Conservation (phyloP, 257 asterid species). For the Salvia miltiorrhiza region DNA sequence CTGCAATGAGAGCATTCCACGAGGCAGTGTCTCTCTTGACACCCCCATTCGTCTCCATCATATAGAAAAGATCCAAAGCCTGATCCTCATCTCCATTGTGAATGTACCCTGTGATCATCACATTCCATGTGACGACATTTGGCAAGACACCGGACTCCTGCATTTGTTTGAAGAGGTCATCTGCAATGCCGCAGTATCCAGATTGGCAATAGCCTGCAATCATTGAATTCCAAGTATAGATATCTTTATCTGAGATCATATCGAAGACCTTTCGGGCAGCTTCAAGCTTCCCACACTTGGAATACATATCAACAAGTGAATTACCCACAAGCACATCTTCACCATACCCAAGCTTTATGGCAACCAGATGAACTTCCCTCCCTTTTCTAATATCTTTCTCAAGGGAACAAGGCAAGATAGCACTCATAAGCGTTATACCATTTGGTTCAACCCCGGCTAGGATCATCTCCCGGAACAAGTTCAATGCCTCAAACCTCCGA, state of each 20-base stretch:
- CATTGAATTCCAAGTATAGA: slow-evolving; percentile 81
- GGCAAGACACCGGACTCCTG: slow-evolving; percentile 50
- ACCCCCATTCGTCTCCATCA: slow-evolving; percentile 63
- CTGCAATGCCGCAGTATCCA: slow-evolving; percentile 74
- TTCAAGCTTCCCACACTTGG: slow-evolving; percentile 65
- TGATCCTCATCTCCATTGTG: slow-evolving; percentile 74
- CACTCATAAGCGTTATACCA: slow-evolving; percentile 60
- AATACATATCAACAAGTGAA: slow-evolving; percentile 73
- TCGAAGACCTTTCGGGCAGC: slow-evolving; percentile 61
- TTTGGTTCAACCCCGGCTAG: slow-evolving; percentile 57
- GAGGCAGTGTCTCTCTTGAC: slow-evolving; percentile 67
- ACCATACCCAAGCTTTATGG: slow-evolving; percentile 54
- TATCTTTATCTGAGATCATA: slow-evolving; percentile 48
- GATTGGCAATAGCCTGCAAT: slow-evolving; percentile 81
- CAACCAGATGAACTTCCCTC: slow-evolving; percentile 58
- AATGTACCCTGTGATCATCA: slow-evolving; percentile 69
- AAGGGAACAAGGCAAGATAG: slow-evolving; percentile 54
- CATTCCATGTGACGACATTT: slow-evolving; percentile 75
- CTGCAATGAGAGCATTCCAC: slow-evolving; percentile 83
- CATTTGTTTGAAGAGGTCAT: slow-evolving; percentile 63
- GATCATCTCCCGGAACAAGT: slow-evolving; percentile 54
- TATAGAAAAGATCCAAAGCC: slow-evolving; percentile 68
- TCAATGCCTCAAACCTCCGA: slow-evolving; percentile 44
- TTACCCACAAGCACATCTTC: slow-evolving; percentile 62
- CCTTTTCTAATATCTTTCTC: slow-evolving; percentile 60